Evolutionary conservation across 2,329 filamentous ascomycete genomes (phyloP), one percentile per base, ranked within the genome.

Genomic region (Pseudocercospora fijiensis): DNA sequence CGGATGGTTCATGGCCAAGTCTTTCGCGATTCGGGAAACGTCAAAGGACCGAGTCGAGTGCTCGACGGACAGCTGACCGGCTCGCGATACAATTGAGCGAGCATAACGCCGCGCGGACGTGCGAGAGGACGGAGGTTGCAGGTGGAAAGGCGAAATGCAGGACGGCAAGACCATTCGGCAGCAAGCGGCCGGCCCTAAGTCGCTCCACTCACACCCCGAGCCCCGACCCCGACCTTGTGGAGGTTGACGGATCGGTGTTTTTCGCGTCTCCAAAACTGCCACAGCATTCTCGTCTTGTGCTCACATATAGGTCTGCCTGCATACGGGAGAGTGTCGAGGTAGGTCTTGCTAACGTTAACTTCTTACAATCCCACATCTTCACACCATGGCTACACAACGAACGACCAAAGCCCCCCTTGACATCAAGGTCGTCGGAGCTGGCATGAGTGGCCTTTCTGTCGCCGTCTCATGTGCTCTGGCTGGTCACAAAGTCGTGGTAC

Each of bases 391-490:
- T 8, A 41, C 33, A 18, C 45, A 60, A 55, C 63, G 58, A 28
- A 69, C 33, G 5, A 61, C 65, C n/a, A 52, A 56, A 33, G 65
- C 61, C 3, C 69, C 71, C 22, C 64, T 76, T 10, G 60, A 71
- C 13, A 73, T 76, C 55, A 67, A 72, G 60, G 69, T 77, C 28
- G 71, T 76, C 3, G 75, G 75, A 24, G 75, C 75, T 22, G 75
- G 75, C 4, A 72, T 77, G 27, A 70, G 70, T 43, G 75, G 75
- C 9, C 62, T 77, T 16, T 69, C 68, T 28, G 71, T 73, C 20
- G 75, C 75, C 3, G 69, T 76, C 28, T 71, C 75, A 6, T 73
- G 72, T 63, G 69, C 71, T 3, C 64, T 74, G 8, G 71, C 71
- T 22, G 75, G 75, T 4, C 75, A 76, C 60, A 55, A 71, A 18